phyloP scores from a whole-genome alignment of 495 filamentous ascomycete species.

The Hypoxylon subgilvum region DNA sequence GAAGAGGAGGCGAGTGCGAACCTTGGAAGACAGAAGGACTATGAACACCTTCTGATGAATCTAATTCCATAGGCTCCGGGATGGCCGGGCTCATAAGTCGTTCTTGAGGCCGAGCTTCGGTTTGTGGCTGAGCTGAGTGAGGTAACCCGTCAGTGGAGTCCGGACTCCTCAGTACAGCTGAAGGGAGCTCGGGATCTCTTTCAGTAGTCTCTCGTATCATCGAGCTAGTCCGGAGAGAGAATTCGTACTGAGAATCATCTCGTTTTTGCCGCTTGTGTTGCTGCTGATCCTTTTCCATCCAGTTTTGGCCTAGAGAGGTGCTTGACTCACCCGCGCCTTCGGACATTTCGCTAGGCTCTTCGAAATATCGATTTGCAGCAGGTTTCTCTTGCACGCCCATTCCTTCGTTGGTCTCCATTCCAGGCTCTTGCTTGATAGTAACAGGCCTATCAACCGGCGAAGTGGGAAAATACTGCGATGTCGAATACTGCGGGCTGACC shows the following conservation, averaged over 20 bases:
- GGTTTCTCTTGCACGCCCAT: constrained; percentile 3
- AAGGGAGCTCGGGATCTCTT: constrained; percentile 38
- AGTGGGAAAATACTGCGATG: constrained; percentile 29
- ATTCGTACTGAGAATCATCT: constrained; percentile 36
- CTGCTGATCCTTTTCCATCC: constrained; percentile 21
- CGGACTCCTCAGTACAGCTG: constrained; percentile 32
- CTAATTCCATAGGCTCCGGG: constrained; percentile 42
- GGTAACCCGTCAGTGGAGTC: constrained; percentile 42
- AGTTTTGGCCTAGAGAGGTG: not conserved
- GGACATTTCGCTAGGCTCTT: constrained; percentile 39
- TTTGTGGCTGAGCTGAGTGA: constrained; percentile 43
- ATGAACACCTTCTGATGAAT: constrained; percentile 25
- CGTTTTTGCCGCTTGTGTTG: constrained; percentile 31
- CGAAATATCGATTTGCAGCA: constrained; percentile 20
- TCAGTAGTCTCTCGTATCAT: constrained; percentile 39
- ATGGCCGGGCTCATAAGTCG: constrained; percentile 44
- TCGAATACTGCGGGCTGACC: constrained; percentile 23
- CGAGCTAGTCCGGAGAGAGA: constrained; percentile 33
- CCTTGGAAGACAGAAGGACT: constrained; percentile 27
- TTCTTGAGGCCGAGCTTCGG: constrained; percentile 33
- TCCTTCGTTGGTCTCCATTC: constrained; percentile 10
- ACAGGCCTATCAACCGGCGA: constrained; percentile 23
- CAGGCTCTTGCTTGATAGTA: constrained; percentile 30
- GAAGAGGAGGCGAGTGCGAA: constrained; percentile 41
- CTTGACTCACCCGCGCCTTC: constrained; percentile 14